Base-by-base conservation (phyloP, 2,329 filamentous ascomycete species). In the Fusarium palustre region DNA sequence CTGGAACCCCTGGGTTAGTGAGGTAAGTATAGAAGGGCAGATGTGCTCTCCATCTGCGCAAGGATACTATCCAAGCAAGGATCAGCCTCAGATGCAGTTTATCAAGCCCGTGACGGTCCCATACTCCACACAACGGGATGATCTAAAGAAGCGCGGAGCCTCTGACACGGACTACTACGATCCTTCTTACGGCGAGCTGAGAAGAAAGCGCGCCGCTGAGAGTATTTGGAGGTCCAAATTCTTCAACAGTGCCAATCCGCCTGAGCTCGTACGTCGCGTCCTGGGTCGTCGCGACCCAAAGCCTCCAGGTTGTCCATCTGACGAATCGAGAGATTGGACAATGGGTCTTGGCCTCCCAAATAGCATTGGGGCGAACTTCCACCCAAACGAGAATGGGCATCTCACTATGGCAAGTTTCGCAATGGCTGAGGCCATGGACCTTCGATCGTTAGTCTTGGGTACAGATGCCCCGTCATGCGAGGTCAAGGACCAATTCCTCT, bases 1-100 rank as follows among this genome's bases (percentile, higher is more conserved):
- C 30, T 62, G 59, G 59, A 59, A 59, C 0, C 46, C 55, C 24
- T 62, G 59, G 59, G 59, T 59, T 0, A 31, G 28, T 1, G 20
- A 62, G 0, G 31, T 22, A 0, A 28, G n/a, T 0, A 34, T 62
- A 0, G 47, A 53, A 16, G 55, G 59, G 0, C 47, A 59, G 3
- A 62, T 62, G 59, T 59, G 55, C 18, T 41, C 55, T 5, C 55
- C 55, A 0, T 42, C 30, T 1, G 34, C 22, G 0, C 41, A 43
- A 5, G 59, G 55, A 16, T 47, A 63, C 0, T 63, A 59, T 1
- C 59, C 59, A 0, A 34, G 38, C 0, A 42, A 53, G 5, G 38
- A 54, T 0, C 55, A 63, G 10, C 47, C 59, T 13, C 0, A 59
- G 4, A 63, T 63, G 39, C 55, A 59, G 1, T 63, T 63, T 22